phyloP scores from a whole-genome alignment of 129 eudicot species.

The Cynara cardunculus region DNA sequence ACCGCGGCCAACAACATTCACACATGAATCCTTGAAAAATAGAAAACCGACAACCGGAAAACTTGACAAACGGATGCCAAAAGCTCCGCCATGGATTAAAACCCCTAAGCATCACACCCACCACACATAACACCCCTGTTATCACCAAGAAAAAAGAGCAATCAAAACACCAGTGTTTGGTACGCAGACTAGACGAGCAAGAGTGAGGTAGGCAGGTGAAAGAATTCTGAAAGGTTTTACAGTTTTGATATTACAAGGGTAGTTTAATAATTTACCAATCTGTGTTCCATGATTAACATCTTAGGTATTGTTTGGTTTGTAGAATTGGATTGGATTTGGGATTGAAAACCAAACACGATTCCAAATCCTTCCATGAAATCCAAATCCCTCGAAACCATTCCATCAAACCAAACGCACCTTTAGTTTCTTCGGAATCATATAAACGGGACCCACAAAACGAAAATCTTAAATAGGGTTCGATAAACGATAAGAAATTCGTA shows the following conservation, averaged over 20 bases:
- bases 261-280: background rate
- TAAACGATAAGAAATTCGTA: background rate
- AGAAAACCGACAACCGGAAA: constrained; percentile 14
- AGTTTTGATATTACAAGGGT: background rate
- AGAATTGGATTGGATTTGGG: too few relatives aligned
- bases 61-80: constrained; percentile 10
- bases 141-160: background rate
- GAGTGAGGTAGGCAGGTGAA: background rate
- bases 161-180: background rate
- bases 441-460: background rate
- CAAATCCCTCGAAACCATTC: too few relatives aligned
- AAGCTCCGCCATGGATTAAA: background rate
- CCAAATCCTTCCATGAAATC: too few relatives aligned
- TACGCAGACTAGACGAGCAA: background rate
- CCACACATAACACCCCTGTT: constrained; percentile 35
- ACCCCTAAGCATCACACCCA: constrained; percentile 26
- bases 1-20: constrained; percentile 24
- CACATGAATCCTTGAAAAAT: constrained; percentile 18
- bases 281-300: background rate
- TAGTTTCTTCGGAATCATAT: background rate
- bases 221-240: background rate
- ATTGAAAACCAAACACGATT: too few relatives aligned
- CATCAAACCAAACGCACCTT: too few relatives aligned
- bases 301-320: too few relatives aligned
- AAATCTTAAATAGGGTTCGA: background rate